Base-by-base conservation (phyloP, 495 filamentous ascomycete genomes). In the Talaromyces thailandensis region DNA sequence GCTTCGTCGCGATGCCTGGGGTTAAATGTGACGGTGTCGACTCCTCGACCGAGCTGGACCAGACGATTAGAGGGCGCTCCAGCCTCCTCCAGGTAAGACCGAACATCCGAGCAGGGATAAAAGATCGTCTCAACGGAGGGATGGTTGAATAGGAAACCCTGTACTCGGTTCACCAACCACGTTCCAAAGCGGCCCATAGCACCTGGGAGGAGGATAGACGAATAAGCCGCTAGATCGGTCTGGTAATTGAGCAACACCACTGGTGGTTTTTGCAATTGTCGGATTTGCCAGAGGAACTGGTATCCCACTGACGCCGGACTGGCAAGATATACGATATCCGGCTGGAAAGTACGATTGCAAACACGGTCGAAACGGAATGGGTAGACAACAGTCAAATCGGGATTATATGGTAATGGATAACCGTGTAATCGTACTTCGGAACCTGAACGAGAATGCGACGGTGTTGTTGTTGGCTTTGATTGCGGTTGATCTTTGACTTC, bases 271-370 rank as follows among this genome's bases (percentile, higher is more conserved):
- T 72, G 70, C 18, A 82, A 74, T 63, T 85, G 79, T 55, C 82
- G 81, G 25, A 83, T 76, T 64, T 86, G 76, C 56, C 86, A 73
- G 62, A 87, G 76, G 64, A 87, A 79, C 63, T 87, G 84, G 64
- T 87, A 88, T 8, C 85, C 84, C 9, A 88, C 67, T 2, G 81
- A 85, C 0, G 85, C 85, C 0, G 85, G 85, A 59, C 82, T 86
- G 12, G 85, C 85, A 1, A 87, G 70, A 64, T 88, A 88, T 64
- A 87, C 81, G 37, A 87, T 70, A 58, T 80, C 77, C 1, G 84
- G 85, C 32, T 75, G 66, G 58, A 84, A 85, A 1, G 82, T 81
- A 29, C 76, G 73, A 12, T 66, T 69, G 63, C 81, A 85, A 23
- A 86, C 66, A 6, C 77, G 71, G 11, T 79, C 78, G 26, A 87